Evolutionary conservation across 2,329 filamentous ascomycete genomes (phyloP).

Genomic region (Exophiala calicioides): DNA sequence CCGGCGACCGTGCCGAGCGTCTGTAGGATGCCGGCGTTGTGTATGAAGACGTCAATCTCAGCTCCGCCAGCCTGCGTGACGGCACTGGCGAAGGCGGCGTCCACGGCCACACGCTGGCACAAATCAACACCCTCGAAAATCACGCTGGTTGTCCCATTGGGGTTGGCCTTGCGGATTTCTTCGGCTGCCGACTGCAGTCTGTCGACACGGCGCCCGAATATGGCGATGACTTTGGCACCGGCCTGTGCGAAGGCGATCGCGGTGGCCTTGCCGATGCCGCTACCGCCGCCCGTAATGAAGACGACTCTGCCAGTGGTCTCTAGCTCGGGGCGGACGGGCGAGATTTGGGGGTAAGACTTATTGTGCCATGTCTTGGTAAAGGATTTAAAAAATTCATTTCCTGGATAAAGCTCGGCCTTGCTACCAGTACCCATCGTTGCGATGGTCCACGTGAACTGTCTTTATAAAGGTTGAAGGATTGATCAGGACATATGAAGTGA

Average conservation of each 20-base stretch:
- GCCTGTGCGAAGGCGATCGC: constrained; percentile 59
- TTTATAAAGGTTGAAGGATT: background rate
- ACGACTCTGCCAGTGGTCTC: constrained; percentile 40
- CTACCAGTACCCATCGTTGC: constrained; percentile 12
- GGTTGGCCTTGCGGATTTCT: constrained; percentile 19
- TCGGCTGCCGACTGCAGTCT: constrained; percentile 13
- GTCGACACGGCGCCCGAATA: constrained; percentile 49
- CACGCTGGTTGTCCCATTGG: constrained; percentile 2
- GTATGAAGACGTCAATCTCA: constrained; percentile 15
- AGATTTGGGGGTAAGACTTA: constrained; percentile 43
- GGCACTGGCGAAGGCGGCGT: constrained; percentile 13
- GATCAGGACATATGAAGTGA: background rate
- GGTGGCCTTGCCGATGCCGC: constrained; percentile 56
- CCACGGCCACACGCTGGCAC: constrained; percentile 8
- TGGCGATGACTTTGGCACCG: constrained; percentile 53
- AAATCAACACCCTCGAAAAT: constrained; percentile 10
- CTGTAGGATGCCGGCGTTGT: constrained; percentile 10
- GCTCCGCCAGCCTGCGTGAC: constrained; percentile 2
- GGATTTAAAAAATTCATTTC: constrained; percentile 22
- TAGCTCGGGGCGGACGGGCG: constrained; percentile 36
- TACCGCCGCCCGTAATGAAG: constrained; percentile 59
- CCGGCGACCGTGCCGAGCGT: background rate
- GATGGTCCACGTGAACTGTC: background rate
- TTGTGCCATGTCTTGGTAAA: constrained; percentile 39
- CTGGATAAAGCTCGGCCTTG: constrained; percentile 15